Evolutionary conservation across 129 eudicot genomes (phyloP), one percentile per base, ranked within the genome.

Genomic region (Sambucus nigra): DNA sequence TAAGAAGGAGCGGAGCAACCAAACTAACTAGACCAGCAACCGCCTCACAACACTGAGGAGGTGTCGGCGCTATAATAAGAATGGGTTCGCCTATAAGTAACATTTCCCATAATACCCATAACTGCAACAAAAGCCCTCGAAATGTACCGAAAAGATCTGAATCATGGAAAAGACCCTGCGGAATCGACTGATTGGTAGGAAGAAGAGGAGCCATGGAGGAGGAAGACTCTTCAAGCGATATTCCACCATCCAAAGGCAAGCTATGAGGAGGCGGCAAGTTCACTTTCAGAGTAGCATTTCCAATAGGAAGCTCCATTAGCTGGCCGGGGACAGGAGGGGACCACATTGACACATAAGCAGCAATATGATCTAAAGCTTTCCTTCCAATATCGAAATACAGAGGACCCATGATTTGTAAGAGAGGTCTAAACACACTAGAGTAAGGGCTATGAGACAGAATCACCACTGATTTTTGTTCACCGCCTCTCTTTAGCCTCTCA

Each of bases 11-110:
- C 19, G 95, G 99, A 62, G 95, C 94, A 44, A 75, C 69, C 67
- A 91, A 73, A 75, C 94, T 86, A 62, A 86, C 95, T 35, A 91
- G 73, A 49, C 94, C 71, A 31, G 95, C 86, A 53, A 91, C 99
- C 15, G 99, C 95, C 83, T 91, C 99, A 60, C 95, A 86, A 55
- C 95, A 86, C 53, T 86, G 95, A 31, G 94, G 91, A 45, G 99
- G 99, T 14, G 99, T 91, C 17, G 95, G 99, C 2, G 99, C 89
- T 69, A 91, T 86, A 32, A 91, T 48, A 41, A 91, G 69, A 69
- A 91, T 69, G 42, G 99, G 99, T 73, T 91, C 99, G 18, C 99
- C 99, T 47, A 82, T 46, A 49, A 91, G 78, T 69, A 91, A 69
- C 45, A 91, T 52, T 26, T 91, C 99, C 99, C 95, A 91, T 40